Conservation (phyloP, 805 yeast species). For the Lipomyces sp. region DNA sequence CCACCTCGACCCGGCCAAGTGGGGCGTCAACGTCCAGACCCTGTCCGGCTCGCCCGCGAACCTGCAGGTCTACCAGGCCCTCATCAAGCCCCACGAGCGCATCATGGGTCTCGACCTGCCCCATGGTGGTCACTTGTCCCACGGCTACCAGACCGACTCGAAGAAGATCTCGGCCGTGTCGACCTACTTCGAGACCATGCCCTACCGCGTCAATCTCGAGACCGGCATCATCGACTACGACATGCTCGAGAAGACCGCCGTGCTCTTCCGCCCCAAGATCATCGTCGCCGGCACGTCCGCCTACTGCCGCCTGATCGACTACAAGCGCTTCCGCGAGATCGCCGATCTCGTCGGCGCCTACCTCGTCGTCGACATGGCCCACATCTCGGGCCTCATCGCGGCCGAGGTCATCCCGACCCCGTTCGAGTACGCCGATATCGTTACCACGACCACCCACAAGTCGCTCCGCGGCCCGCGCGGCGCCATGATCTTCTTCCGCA, state of each 20-base stretch:
- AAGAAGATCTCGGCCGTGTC: constrained; percentile 94
- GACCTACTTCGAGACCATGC: constrained; percentile 97
- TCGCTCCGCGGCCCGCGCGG: constrained; percentile 99
- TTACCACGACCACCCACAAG: constrained; percentile 98
- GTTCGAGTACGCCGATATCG: constrained; percentile 94
- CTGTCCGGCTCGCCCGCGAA: constrained; percentile 98
- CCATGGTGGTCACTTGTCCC: constrained; percentile 98
- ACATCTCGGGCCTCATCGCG: constrained; percentile 91
- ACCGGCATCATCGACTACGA: constrained; percentile 97
- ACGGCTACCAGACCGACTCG: constrained; percentile 94
- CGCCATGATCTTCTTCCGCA: constrained; percentile 98
- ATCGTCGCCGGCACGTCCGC: constrained; percentile 98
- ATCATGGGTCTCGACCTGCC: constrained; percentile 97
- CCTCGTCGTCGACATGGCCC: constrained; percentile 97
- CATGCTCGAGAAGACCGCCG: constrained; percentile 84
- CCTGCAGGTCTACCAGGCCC: constrained; percentile 91
- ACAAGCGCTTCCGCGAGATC: constrained; percentile 91
- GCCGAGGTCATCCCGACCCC: constrained; percentile 96
- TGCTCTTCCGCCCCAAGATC: constrained; percentile 91
- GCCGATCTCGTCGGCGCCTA: constrained; percentile 98
- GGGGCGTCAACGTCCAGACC: constrained; percentile 99
- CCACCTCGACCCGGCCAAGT: constrained; percentile 67
- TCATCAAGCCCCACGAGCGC: constrained; percentile 93
- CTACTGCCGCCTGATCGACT: constrained; percentile 93
- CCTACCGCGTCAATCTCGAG: constrained; percentile 86